A percentile compares a stretch with the other conserved stretches of the same genome.
phyloP scores from a whole-genome alignment of 257 asterid species.

The Lantana camara region DNA sequence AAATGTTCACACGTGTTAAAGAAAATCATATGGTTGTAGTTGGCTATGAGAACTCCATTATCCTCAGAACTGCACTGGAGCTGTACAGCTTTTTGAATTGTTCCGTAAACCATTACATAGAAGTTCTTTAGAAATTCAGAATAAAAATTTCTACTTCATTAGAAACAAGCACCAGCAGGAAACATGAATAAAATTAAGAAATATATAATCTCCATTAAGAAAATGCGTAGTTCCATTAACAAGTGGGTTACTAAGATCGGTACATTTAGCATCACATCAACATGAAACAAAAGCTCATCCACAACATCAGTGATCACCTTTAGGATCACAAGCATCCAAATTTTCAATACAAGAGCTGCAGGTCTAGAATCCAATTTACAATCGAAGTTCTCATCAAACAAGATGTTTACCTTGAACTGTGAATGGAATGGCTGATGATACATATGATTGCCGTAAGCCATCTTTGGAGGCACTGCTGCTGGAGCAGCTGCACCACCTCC shows the following conservation, averaged over 20 bases:
- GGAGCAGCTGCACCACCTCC: constrained; percentile 47
- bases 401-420: constrained; percentile 98
- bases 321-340: constrained; percentile 31
- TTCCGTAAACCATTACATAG: too few relatives aligned
- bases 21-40: not conserved
- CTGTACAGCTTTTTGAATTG: not conserved
- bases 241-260: constrained; percentile 26
- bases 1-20: constrained; percentile 7
- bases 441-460: constrained; percentile 65
- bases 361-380: constrained; percentile 49
- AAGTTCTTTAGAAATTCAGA: too few relatives aligned
- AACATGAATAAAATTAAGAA: not conserved
- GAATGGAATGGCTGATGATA: constrained; percentile 76
- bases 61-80: not conserved
- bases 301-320: constrained; percentile 33
- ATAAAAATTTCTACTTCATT: not conserved
- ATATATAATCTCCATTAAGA: constrained; percentile 23
- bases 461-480: constrained; percentile 55
- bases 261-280: constrained; percentile 45
- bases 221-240: constrained; percentile 36
- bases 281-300: constrained; percentile 28
- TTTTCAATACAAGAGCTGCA: constrained; percentile 43
- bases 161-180: not conserved
- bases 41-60: constrained; percentile 8
- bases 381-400: constrained; percentile 65